Percentiles rank a stretch among this genome's conserved stretches.
phyloP scores from a whole-genome alignment of 148 eudicot genomes.

The Mesembryanthemum crystallinum region DNA sequence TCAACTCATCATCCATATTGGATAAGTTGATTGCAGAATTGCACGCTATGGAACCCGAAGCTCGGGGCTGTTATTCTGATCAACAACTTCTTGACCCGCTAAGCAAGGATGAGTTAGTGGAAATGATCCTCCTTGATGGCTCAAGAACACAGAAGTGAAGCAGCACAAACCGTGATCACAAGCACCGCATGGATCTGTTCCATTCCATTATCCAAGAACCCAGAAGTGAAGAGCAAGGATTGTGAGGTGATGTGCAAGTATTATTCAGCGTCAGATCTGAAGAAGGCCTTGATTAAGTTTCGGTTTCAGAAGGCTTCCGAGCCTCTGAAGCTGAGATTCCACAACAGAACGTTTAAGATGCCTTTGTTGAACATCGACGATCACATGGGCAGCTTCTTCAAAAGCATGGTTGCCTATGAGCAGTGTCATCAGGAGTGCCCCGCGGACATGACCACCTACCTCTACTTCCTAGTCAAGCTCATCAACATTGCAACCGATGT shows the following conservation, averaged over 20 bases:
- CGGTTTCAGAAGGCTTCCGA: neutral
- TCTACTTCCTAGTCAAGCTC: constrained; percentile 18
- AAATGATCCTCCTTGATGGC: constrained; percentile 30
- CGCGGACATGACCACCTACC: constrained; percentile 14
- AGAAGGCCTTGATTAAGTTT: constrained; percentile 6
- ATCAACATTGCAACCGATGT: constrained; percentile 15
- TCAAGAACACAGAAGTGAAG: too few species aligned
- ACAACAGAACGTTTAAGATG: neutral
- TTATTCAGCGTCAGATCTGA: neutral
- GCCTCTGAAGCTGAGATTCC: neutral
- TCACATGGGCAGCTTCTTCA: constrained; percentile 11
- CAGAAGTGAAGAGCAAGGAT: neutral
- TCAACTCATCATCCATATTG: neutral
- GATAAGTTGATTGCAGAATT: neutral
- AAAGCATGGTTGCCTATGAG: constrained; percentile 17
- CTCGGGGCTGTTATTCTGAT: constrained; percentile 4
- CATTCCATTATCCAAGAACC: constrained; percentile 8
- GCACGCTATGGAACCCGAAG: neutral
- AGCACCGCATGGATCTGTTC: constrained; percentile 15
- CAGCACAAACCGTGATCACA: too few species aligned
- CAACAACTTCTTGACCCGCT: neutral
- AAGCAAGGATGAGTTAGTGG: constrained; percentile 12
- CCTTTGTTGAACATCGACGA: constrained; percentile 6
- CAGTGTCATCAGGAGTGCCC: constrained; percentile 19
- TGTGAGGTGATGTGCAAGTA: neutral